Evolutionary conservation across 441 rosid species (phyloP).

Genomic region (Gossypium gossypioides): DNA sequence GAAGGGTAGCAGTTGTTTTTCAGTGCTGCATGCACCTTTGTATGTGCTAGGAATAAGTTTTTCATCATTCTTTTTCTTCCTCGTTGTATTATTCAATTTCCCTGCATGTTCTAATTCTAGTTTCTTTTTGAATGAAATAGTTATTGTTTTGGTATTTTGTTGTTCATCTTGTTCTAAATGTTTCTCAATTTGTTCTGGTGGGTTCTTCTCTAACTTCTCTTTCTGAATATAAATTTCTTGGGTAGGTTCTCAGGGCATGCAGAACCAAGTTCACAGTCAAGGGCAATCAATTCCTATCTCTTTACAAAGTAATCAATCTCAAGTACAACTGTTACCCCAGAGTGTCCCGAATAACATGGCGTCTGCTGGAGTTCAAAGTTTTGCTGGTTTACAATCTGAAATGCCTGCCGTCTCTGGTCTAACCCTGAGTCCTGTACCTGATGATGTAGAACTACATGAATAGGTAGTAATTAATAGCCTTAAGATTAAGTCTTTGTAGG

Average conservation of each 20-base stretch:
- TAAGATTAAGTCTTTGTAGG: too few relatives aligned
- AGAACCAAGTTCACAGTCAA: slow-evolving; percentile 44
- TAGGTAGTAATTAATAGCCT: too few relatives aligned
- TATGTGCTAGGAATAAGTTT: not conserved
- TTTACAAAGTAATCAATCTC: slow-evolving; percentile 35
- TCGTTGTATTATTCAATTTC: not conserved
- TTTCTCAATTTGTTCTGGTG: not conserved
- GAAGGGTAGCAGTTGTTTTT: not conserved
- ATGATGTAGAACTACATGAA: slow-evolving; percentile 4
- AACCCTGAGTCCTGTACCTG: slow-evolving; percentile 34
- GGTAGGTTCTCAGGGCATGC: slow-evolving; percentile 21
- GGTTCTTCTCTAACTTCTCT: not conserved
- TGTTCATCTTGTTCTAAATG: not conserved
- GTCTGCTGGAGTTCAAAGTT: slow-evolving; percentile 39
- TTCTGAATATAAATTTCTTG: not conserved
- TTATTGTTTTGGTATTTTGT: not conserved
- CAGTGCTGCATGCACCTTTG: not conserved
- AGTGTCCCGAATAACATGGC: slow-evolving; percentile 42
- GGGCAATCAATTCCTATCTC: slow-evolving; percentile 36
- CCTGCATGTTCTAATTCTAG: not conserved
- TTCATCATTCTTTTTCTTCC: not conserved
- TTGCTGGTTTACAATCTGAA: slow-evolving; percentile 40
- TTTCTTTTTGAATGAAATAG: not conserved
- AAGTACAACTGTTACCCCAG: slow-evolving; percentile 36
- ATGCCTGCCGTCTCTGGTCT: slow-evolving; percentile 36